Conservation (phyloP, 257 asterid species). For the Penstemon barbatus region DNA sequence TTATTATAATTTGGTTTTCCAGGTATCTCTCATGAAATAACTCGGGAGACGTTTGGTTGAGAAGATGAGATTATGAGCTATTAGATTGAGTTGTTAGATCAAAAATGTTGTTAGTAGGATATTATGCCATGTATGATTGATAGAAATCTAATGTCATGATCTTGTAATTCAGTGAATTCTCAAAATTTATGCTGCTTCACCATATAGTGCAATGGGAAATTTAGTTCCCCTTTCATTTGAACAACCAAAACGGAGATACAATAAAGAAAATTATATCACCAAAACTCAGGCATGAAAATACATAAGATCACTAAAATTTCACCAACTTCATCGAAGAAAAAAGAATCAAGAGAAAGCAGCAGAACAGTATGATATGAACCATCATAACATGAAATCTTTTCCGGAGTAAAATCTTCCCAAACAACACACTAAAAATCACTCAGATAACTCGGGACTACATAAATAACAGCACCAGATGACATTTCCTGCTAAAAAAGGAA, state of each 20-base stretch:
- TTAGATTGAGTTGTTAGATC: no score
- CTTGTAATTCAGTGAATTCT: no score
- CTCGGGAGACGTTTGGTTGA: no score
- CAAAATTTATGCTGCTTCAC: no score
- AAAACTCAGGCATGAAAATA: constrained; percentile 18
- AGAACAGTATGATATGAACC: constrained; percentile 17
- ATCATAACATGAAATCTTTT: constrained; percentile 43
- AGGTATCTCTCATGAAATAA: no score
- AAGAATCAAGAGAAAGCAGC: constrained; percentile 10
- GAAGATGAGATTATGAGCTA: no score
- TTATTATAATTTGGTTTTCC: no score
- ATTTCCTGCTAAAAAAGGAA: constrained; percentile 56
- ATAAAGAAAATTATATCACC: constrained; percentile 8
- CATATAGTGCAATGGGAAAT: no score
- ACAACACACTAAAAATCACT: constrained; percentile 31
- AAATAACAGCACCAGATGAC: constrained; percentile 21
- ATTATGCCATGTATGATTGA: no score
- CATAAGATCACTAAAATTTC: constrained; percentile 21
- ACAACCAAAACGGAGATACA: not conserved
- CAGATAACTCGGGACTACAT: not conserved
- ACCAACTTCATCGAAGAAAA: not conserved
- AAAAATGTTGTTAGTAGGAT: no score
- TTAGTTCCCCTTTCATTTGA: no score
- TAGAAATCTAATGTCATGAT: no score
- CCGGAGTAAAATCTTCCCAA: constrained; percentile 35